Percentiles rank a stretch among this genome's conserved stretches.
Evolutionary conservation across 192 early-diverging fungal species (phyloP).

Genomic region (Umbelopsis ramanniana): DNA sequence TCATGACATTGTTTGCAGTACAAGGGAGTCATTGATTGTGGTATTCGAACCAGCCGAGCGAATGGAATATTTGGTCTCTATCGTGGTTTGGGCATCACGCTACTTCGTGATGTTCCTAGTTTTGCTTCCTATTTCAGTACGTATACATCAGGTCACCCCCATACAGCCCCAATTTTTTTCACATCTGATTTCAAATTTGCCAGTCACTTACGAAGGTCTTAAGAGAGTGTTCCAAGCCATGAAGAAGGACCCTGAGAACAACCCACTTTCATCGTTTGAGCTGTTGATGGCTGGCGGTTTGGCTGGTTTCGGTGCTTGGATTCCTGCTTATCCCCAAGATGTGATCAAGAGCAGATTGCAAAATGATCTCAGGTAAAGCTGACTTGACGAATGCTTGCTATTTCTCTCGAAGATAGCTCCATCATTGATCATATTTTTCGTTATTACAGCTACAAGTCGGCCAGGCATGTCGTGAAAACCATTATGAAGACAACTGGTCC

Average conservation of each 20-base stretch:
- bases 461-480: constrained; percentile 38
- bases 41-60: constrained; percentile 72
- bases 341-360: constrained; percentile 85
- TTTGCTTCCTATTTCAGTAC: constrained; percentile 92
- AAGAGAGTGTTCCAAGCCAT: constrained; percentile 66
- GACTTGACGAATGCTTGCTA: too few relatives aligned
- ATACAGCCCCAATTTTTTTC: neutral
- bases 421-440: too few relatives aligned
- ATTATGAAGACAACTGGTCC: constrained; percentile 60
- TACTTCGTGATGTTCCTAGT: constrained; percentile 91
- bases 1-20: constrained; percentile 57
- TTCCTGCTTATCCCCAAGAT: constrained; percentile 76
- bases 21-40: constrained; percentile 90
- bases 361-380: constrained; percentile 55
- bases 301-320: constrained; percentile 95
- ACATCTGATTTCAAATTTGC: neutral
- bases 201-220: constrained; percentile 83
- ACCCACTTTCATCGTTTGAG: constrained; percentile 72
- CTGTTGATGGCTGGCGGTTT: constrained; percentile 92
- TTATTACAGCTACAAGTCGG: constrained; percentile 32
- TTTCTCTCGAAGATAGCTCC: too few relatives aligned
- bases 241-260: constrained; percentile 60
- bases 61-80: constrained; percentile 82
- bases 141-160: neutral
- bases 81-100: constrained; percentile 88